Base-by-base conservation (phyloP, 192 early-diverging fungal genomes). In the Entrophospora sp. region DNA sequence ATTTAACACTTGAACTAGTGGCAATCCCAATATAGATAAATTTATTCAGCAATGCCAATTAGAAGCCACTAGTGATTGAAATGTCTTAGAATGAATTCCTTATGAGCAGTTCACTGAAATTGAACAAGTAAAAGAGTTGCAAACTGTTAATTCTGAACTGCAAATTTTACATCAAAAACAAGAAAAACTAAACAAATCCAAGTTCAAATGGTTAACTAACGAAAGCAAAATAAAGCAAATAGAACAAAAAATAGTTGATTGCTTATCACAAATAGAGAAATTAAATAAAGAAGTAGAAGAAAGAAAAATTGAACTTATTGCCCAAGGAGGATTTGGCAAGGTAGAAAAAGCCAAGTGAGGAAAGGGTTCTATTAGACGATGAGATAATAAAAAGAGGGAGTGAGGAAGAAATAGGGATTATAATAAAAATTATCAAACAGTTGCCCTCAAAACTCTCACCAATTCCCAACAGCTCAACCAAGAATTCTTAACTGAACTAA, bases 21-120 rank as follows among this genome's bases (percentile, higher is more conserved):
- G 31, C 16, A 59, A 59, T 59, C 10, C 28, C 4, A 0, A 40
- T 2, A 38, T 59, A 35, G 56, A 59, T 38, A 1, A 59, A 59
- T 59, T 59, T n/a, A 59, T 59, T 24, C 57, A 40, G 37, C 3
- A 59, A 38, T 16, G 18, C 0, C 57, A 59, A 59, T 37, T 59
- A 25, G n/a, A 40, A 38, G 57, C 57, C n/a, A 59, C 31, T 18
- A 40, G 20, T 22, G 18, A 0, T 3, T 4, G 14, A 10, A n/a
- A 38, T 2, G 8, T 40, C 13, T 25, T 59, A 24, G 57, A 59
- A 4, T 59, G 57, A 34, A 59, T 59, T 20, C 32, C 31, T 36
- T 59, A 38, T 38, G 57, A 59, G 7, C 28, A 24, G 2, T 38
- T 59, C 37, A n/a, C 16, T 18, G 6, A 59, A 0, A 14, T 59